phyloP scores from a whole-genome alignment of 345 rosid genomes.

The Aquilaria malaccensis region DNA sequence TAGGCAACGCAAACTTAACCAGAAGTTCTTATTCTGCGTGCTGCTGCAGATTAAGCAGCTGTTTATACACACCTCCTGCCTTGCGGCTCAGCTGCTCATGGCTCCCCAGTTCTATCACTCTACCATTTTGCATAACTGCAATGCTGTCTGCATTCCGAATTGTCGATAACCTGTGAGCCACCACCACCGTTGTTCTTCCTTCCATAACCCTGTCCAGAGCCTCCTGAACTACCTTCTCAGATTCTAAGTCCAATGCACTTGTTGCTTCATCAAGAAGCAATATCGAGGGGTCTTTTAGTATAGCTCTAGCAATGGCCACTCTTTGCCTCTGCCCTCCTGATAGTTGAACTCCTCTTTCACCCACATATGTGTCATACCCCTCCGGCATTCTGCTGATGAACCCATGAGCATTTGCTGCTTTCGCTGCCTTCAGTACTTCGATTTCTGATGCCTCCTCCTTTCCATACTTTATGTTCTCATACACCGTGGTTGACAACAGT shows the following conservation, averaged over 20 bases:
- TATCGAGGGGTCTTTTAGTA: slow-evolving; percentile 62
- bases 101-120: slow-evolving; percentile 63
- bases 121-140: slow-evolving; percentile 61
- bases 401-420: slow-evolving; percentile 72
- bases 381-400: slow-evolving; percentile 71
- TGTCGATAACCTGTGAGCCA: slow-evolving; percentile 78
- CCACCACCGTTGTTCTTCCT: slow-evolving; percentile 62
- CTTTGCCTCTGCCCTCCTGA: slow-evolving; percentile 93
- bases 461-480: slow-evolving; percentile 75
- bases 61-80: slow-evolving; percentile 47
- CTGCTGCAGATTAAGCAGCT: slow-evolving; percentile 46
- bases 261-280: slow-evolving; percentile 86
- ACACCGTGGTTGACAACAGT: slow-evolving; percentile 59
- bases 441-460: slow-evolving; percentile 56
- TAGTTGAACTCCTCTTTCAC: slow-evolving; percentile 69
- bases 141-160: slow-evolving; percentile 46
- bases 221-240: slow-evolving; percentile 72
- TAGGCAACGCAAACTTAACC: slow-evolving; percentile 1
- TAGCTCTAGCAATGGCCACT: slow-evolving; percentile 78
- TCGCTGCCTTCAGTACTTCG: slow-evolving; percentile 62
- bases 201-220: slow-evolving; percentile 75
- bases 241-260: slow-evolving; percentile 63
- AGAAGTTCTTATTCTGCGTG: not conserved
- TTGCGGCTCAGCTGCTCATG: slow-evolving; percentile 51
- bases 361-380: slow-evolving; percentile 70